Conservation (phyloP, 2,329 filamentous ascomycete species). For the Pseudogymnoascus sp. region DNA sequence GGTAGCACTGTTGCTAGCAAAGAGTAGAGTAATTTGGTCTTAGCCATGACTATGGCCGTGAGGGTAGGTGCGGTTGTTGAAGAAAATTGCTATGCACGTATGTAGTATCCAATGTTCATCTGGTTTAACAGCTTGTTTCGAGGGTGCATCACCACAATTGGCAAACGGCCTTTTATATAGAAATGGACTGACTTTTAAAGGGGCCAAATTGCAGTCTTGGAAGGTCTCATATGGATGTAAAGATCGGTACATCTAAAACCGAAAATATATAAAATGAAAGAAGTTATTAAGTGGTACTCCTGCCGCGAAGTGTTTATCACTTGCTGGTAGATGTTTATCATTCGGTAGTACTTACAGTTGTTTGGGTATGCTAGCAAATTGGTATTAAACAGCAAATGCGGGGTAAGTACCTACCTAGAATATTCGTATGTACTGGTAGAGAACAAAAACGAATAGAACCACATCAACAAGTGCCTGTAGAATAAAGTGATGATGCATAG, state of each 20-base stretch:
- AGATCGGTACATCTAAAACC: neutral
- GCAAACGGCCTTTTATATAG: neutral
- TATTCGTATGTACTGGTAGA: neutral
- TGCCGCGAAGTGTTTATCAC: neutral
- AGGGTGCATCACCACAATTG: neutral
- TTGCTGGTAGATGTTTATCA: neutral
- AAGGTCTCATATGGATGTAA: neutral
- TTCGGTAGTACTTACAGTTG: neutral
- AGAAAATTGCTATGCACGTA: neutral
- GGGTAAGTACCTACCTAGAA: neutral
- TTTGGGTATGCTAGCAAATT: neutral
- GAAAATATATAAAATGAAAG: neutral
- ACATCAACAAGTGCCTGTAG: neutral
- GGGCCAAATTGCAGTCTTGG: neutral
- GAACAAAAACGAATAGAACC: neutral
- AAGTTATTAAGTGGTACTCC: neutral
- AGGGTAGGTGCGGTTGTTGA: neutral
- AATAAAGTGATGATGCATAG: neutral
- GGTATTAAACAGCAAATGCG: neutral
- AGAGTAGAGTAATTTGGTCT: neutral
- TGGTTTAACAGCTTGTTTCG: neutral
- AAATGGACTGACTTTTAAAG: neutral
- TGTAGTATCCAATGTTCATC: neutral
- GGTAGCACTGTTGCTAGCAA: neutral
- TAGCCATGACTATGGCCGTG: neutral